Base-by-base conservation (phyloP, 208 protist species). In the Strigomonas culicis region DNA sequence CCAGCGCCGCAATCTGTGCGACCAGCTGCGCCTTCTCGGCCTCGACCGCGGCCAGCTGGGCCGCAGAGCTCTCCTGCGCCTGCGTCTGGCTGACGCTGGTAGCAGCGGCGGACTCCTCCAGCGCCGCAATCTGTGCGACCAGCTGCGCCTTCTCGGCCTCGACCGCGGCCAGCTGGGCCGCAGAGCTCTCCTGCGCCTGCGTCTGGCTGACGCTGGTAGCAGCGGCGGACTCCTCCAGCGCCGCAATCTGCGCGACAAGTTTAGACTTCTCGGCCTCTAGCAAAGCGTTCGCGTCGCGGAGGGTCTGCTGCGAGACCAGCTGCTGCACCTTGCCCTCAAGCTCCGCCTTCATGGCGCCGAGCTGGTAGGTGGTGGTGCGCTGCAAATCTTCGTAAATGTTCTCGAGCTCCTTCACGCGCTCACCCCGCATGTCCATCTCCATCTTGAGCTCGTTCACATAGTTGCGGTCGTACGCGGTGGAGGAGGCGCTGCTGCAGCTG, bases 351-450 rank as follows among this genome's bases (percentile, higher is more conserved):
- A 84, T 30, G 11, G 70, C 60, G 22, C 79, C 79, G 21, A 72
- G 8, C 8, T 63, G 41, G 64, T 78, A 85, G 8, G 73, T 47
- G 17, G 66, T 70, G 28, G 66, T 85, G 25, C 72, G 74, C 64
- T 74, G 44, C 27, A 80, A 56, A 21, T 81, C 51, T 28, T 76
- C 62, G 55, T 72, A 81, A 15, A 44, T 59, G 4, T 27, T 30
- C 41, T 81, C 75, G 22, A 85, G 75, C 56, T 85, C 79, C 25
- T 70, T 75, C n/a, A 85, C 81, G 41, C 79, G 79, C 53, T 85
- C 75, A 4, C 71, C 59, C 25, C 68, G 70, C 4, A 85, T 17
- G 0, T 81, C 72, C 11, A 85, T n/a, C 52, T 85, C 79, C 15
- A 85, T 36, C 17, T 51, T 22, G 19, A 81, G 60, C 13, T 27